These are phyloP conservation scores for Fagopyrum homotropicum DNA, from an alignment of 148 eudicot species.

Conservation along the genomic window DNA sequence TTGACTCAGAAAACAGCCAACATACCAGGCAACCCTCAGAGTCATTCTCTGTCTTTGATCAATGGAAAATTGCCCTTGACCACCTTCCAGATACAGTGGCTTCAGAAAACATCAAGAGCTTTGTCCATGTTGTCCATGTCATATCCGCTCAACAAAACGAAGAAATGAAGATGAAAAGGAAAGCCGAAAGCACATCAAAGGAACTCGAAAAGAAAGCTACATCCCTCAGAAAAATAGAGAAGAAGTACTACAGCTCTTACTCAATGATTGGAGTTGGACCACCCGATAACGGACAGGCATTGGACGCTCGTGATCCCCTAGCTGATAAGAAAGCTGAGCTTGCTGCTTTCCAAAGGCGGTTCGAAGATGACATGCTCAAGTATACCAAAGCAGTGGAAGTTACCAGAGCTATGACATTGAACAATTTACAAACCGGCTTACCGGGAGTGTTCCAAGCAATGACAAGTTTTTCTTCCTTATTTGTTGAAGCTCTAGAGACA, in stretches of 20 bases:
- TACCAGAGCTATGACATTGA: constrained; percentile 84
- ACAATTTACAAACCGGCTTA: constrained; percentile 84
- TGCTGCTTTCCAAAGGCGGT: constrained; percentile 62
- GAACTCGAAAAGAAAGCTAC: constrained; percentile 90
- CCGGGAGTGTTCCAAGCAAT: constrained; percentile 93
- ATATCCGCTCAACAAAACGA: constrained; percentile 65
- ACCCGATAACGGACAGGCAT: constrained; percentile 52
- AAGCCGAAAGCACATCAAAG: constrained; percentile 62
- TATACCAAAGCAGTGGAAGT: constrained; percentile 88
- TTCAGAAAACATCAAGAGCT: constrained; percentile 92
- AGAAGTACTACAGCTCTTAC: constrained; percentile 72
- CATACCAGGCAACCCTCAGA: constrained; percentile 33
- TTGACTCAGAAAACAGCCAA: constrained; percentile 33
- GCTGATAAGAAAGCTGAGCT: constrained; percentile 74
- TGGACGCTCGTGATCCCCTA: constrained; percentile 86
- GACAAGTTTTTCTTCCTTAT: constrained; percentile 79
- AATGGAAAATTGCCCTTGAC: constrained; percentile 90
- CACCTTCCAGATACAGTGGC: constrained; percentile 90
- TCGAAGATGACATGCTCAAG: constrained; percentile 82
- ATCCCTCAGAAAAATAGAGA: constrained; percentile 67
- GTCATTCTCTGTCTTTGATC: constrained; percentile 54
- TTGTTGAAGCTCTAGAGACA: constrained; percentile 61
- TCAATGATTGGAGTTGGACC: constrained; percentile 78
- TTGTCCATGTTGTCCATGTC: constrained; percentile 71
- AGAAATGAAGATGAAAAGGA: constrained; percentile 67